Conservation (phyloP, 495 filamentous ascomycete species). For the Penicillium manginii region DNA sequence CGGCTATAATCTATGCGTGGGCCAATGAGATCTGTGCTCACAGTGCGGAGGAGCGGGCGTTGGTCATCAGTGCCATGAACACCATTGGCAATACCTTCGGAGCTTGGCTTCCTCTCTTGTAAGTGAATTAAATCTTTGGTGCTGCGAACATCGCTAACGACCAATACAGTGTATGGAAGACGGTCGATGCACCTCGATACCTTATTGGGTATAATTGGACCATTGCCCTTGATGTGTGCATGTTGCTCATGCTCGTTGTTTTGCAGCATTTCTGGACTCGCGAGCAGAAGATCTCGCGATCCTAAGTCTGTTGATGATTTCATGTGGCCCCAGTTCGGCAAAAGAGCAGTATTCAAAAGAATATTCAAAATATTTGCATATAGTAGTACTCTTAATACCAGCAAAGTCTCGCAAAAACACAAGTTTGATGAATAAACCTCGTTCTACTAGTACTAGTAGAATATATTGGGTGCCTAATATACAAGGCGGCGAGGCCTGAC, state of each 20-base stretch:
- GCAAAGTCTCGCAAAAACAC: too few relatives aligned
- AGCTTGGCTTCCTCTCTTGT: constrained; percentile 34
- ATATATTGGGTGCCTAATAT: not conserved
- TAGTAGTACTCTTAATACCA: too few relatives aligned
- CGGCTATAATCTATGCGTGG: constrained; percentile 43
- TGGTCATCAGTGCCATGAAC: constrained; percentile 59
- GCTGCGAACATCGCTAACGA: constrained; percentile 3
- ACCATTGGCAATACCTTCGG: constrained; percentile 52
- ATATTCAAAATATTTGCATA: too few relatives aligned
- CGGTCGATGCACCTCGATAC: constrained; percentile 32
- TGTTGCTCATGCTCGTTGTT: constrained; percentile 30
- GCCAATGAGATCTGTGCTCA: constrained; percentile 59
- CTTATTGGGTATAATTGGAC: constrained; percentile 34
- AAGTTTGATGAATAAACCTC: not conserved
- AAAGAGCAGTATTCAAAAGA: too few relatives aligned
- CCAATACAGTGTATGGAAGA: constrained; percentile 29
- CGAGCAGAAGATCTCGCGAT: constrained; percentile 16
- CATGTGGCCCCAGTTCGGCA: too few relatives aligned
- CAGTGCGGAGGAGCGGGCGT: constrained; percentile 59
- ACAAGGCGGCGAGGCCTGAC: not conserved
- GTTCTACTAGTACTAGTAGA: too few relatives aligned
- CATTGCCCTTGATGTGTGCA: constrained; percentile 33
- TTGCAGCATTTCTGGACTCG: constrained; percentile 28
- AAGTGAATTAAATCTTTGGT: constrained; percentile 4
- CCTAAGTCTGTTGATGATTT: not conserved